Conservation (phyloP, 1,139 yeast species). For the Geotrichum macrosporum region DNA sequence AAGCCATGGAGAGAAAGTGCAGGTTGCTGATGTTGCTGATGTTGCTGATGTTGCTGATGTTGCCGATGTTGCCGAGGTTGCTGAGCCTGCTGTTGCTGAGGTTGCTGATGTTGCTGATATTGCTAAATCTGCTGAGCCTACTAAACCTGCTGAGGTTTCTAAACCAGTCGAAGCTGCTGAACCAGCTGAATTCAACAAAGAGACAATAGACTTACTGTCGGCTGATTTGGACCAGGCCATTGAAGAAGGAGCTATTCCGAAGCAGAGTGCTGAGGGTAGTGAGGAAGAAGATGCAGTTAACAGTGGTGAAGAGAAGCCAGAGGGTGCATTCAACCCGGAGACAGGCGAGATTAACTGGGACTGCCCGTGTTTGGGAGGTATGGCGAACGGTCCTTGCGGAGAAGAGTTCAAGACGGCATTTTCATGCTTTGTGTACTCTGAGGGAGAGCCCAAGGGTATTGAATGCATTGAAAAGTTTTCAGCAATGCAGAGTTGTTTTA, state of each 20-base stretch:
- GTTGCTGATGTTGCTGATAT: too few species aligned
- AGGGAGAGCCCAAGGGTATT: constrained; percentile 93
- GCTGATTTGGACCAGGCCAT: constrained; percentile 13
- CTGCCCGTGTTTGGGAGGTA: constrained; percentile 99
- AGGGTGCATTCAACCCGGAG: constrained; percentile 80
- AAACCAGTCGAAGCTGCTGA: not conserved
- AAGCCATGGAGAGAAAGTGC: too few species aligned
- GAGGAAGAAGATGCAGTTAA: too few species aligned
- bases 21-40: too few species aligned
- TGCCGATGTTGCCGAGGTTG: constrained; percentile 1
- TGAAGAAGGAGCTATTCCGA: constrained; percentile 11
- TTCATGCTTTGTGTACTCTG: constrained; percentile 91
- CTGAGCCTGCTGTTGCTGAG: too few species aligned
- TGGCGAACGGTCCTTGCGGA: constrained; percentile 99
- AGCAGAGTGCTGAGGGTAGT: too few species aligned
- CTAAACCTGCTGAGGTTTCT: constrained; percentile 1
- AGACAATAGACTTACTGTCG: constrained; percentile 8
- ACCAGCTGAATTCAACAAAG: constrained; percentile 1
- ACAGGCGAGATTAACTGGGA: constrained; percentile 99
- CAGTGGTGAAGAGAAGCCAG: not conserved
- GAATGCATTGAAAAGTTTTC: constrained; percentile 93
- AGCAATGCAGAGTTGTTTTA: constrained; percentile 92
- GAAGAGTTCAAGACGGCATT: constrained; percentile 96
- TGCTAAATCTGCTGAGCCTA: constrained; percentile 8
- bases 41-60: too few species aligned